These are phyloP conservation scores for Rubia peregrina DNA, from an alignment of 305 asterid genomes.

Conservation along the genomic window DNA sequence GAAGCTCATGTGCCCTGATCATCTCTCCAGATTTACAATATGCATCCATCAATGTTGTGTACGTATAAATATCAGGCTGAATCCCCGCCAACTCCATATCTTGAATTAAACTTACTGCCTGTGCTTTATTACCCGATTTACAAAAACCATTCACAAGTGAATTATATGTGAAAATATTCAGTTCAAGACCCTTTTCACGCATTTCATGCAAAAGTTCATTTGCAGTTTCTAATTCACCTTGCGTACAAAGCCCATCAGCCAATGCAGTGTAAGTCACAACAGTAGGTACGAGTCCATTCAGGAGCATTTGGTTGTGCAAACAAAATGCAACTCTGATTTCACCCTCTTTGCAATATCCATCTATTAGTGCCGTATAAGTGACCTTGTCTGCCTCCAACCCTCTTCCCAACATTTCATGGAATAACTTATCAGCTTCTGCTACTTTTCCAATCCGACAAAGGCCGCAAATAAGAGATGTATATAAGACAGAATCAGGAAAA, in stretches of 20 bases:
- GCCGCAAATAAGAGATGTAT: slow-evolving; percentile 68
- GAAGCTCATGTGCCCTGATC: slow-evolving; percentile 61
- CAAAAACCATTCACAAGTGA: slow-evolving; percentile 79
- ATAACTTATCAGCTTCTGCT: slow-evolving; percentile 59
- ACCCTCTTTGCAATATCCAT: slow-evolving; percentile 80
- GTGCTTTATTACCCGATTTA: slow-evolving; percentile 63
- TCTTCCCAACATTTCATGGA: slow-evolving; percentile 53
- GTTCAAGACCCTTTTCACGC: slow-evolving; percentile 63
- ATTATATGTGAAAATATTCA: slow-evolving; percentile 70
- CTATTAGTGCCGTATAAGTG: slow-evolving; percentile 74
- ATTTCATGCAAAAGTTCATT: slow-evolving; percentile 75
- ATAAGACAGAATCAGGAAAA: slow-evolving; percentile 56
- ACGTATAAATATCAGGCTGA: slow-evolving; percentile 64
- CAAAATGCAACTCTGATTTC: slow-evolving; percentile 62
- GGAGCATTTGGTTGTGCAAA: slow-evolving; percentile 83
- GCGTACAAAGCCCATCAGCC: slow-evolving; percentile 95
- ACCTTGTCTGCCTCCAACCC: slow-evolving; percentile 76
- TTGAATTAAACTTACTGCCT: slow-evolving; percentile 54
- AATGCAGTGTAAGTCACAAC: slow-evolving; percentile 85
- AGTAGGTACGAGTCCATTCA: slow-evolving; percentile 51
- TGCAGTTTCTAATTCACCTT: slow-evolving; percentile 72
- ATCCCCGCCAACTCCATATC: slow-evolving; percentile 74
- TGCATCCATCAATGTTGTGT: slow-evolving; percentile 87
- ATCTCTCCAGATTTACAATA: slow-evolving; percentile 77
- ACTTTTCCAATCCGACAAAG: slow-evolving; percentile 60